Evolutionary conservation across 805 yeast species (phyloP).

Genomic region (Saccharomycopsis javanensis): DNA sequence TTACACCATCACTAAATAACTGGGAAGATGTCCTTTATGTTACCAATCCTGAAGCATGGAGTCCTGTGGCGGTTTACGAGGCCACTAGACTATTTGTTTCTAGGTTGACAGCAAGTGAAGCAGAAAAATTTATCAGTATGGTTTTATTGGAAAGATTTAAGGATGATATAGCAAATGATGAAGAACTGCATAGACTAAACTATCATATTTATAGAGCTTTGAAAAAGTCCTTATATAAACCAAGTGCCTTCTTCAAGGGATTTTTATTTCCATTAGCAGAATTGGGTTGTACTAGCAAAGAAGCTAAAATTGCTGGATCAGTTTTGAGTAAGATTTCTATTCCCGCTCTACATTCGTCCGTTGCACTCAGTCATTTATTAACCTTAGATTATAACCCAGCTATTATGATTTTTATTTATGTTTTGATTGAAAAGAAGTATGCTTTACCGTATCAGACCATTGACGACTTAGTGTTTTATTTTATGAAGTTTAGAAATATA

Average conservation of each 20-base stretch:
- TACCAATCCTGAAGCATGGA: constrained; percentile 88
- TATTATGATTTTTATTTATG: constrained; percentile 80
- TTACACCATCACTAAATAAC: constrained; percentile 81
- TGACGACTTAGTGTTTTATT: constrained; percentile 88
- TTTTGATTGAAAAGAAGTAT: constrained; percentile 84
- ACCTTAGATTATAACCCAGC: constrained; percentile 83
- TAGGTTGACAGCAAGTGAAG: constrained; percentile 75
- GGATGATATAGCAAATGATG: constrained; percentile 59
- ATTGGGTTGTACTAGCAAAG: constrained; percentile 81
- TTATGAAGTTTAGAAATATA: constrained; percentile 76
- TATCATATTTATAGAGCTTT: constrained; percentile 88
- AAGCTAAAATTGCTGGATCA: constrained; percentile 92
- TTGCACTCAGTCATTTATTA: constrained; percentile 78
- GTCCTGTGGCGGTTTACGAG: constrained; percentile 89
- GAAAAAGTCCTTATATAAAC: constrained; percentile 89
- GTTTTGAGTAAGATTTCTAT: constrained; percentile 81
- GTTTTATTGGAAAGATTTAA: constrained; percentile 68
- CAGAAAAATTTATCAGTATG: constrained; percentile 67
- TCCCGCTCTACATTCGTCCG: constrained; percentile 93
- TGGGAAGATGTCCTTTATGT: constrained; percentile 95
- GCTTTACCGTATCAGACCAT: constrained; percentile 95
- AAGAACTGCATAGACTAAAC: constrained; percentile 62
- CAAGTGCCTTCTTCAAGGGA: constrained; percentile 96
- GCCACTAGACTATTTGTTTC: constrained; percentile 93
- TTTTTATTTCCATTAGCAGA: constrained; percentile 86